Conservation (phyloP, 345 rosid species). For the Firmiana major region DNA sequence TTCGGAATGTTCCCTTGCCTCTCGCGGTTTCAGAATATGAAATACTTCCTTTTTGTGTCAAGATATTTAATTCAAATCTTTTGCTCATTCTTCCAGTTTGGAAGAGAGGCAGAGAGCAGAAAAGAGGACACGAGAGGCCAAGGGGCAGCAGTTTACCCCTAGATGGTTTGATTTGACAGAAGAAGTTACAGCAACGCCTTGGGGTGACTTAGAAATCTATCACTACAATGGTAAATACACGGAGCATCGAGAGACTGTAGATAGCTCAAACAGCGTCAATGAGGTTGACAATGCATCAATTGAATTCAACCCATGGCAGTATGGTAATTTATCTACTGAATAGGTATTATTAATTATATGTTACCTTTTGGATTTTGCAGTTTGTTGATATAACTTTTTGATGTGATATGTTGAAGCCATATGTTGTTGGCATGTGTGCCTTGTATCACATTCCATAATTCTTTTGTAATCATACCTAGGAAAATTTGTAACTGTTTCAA, state of each 20-base stretch:
- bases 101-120: slow-evolving; percentile 80
- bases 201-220: slow-evolving; percentile 71
- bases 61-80: not conserved
- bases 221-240: slow-evolving; percentile 58
- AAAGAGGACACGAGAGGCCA: slow-evolving; percentile 55
- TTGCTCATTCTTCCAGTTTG: slow-evolving; percentile 36
- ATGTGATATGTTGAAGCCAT: slow-evolving; percentile 6
- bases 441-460: slow-evolving; percentile 1
- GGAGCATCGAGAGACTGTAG: slow-evolving; percentile 44
- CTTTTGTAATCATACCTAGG: slow-evolving; percentile 10
- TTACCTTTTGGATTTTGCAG: slow-evolving; percentile 11
- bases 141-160: slow-evolving; percentile 53
- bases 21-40: not conserved
- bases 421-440: slow-evolving; percentile 8
- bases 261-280: slow-evolving; percentile 30
- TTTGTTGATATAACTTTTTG: slow-evolving; percentile 11
- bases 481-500: not conserved
- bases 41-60: not conserved
- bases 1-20: not conserved
- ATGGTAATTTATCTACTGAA: slow-evolving; percentile 48
- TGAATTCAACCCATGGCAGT: slow-evolving; percentile 80
- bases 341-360: slow-evolving; percentile 19
- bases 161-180: slow-evolving; percentile 69
- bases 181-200: slow-evolving; percentile 57
- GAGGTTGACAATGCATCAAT: slow-evolving; percentile 37